A percentile compares a stretch with the other conserved stretches of the same genome.
Conservation (phyloP, 140 eudicot genomes). For the Flaveria floridana region DNA sequence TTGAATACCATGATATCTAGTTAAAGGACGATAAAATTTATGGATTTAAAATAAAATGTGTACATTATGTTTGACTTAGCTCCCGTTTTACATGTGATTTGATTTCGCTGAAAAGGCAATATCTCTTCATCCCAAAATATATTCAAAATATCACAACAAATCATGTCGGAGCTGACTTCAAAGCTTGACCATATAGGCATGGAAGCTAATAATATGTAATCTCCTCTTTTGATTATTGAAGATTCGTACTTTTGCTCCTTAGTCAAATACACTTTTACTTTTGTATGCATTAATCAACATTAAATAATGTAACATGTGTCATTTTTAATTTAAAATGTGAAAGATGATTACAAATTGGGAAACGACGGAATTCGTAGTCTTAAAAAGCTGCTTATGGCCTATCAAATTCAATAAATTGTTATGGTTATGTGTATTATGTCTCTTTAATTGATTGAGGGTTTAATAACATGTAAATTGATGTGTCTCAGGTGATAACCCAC, state of each 20-base stretch:
- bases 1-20: background rate
- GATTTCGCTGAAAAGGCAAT: too few species aligned
- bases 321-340: background rate
- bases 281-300: background rate
- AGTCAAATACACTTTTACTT: background rate
- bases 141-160: too few species aligned
- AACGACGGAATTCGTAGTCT: background rate
- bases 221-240: constrained; percentile 7
- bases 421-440: too few species aligned
- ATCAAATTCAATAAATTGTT: background rate
- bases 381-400: constrained; percentile 12
- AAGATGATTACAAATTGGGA: background rate
- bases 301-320: background rate
- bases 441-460: too few species aligned
- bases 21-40: background rate
- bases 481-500: too few species aligned
- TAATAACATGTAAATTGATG: too few species aligned
- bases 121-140: too few species aligned
- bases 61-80: too few species aligned
- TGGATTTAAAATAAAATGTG: too few species aligned
- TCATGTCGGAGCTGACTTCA: background rate
- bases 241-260: background rate
- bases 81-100: too few species aligned
- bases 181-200: constrained; percentile 11
- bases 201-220: background rate